phyloP scores from a whole-genome alignment of 139 green algal species.

The Edaphochlamys debaryana region DNA sequence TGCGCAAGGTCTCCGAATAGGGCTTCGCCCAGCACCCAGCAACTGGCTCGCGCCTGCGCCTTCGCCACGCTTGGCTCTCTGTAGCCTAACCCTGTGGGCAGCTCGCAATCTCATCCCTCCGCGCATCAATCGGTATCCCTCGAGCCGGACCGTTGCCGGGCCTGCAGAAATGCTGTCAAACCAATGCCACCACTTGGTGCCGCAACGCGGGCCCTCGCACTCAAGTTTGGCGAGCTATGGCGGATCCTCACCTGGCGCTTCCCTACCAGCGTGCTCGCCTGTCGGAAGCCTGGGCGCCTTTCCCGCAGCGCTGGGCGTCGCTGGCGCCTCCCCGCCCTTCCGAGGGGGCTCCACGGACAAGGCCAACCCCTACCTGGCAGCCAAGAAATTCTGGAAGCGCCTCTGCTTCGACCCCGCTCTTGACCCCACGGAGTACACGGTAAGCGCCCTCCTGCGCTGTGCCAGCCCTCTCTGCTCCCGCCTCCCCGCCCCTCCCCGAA shows the following conservation, averaged over 20 bases:
- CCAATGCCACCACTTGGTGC: too few species aligned
- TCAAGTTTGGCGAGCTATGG: background rate
- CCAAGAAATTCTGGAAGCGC: conserved; percentile 57
- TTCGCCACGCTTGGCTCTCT: too few species aligned
- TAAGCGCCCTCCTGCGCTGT: background rate
- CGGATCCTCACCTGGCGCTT: conserved; percentile 6
- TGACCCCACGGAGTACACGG: conserved; percentile 44
- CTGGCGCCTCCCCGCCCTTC: conserved; percentile 7
- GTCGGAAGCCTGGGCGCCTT: background rate
- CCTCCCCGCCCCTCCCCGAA: background rate
- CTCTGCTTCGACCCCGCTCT: conserved; percentile 49
- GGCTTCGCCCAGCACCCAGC: too few species aligned
- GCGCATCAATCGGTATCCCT: too few species aligned
- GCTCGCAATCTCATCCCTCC: too few species aligned
- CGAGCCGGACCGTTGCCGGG: too few species aligned
- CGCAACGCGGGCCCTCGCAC: background rate
- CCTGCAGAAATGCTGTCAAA: too few species aligned
- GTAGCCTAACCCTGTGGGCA: too few species aligned
- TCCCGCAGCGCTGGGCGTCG: background rate
- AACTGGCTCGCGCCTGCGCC: too few species aligned
- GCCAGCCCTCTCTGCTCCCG: background rate
- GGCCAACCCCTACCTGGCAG: conserved; percentile 29
- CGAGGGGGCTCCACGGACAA: conserved; percentile 6
- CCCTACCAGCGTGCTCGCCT: background rate
- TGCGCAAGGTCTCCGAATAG: too few species aligned